Evolutionary conservation across 2,329 filamentous ascomycete species (phyloP).

Genomic region (Trichoderma brevicompactum): DNA sequence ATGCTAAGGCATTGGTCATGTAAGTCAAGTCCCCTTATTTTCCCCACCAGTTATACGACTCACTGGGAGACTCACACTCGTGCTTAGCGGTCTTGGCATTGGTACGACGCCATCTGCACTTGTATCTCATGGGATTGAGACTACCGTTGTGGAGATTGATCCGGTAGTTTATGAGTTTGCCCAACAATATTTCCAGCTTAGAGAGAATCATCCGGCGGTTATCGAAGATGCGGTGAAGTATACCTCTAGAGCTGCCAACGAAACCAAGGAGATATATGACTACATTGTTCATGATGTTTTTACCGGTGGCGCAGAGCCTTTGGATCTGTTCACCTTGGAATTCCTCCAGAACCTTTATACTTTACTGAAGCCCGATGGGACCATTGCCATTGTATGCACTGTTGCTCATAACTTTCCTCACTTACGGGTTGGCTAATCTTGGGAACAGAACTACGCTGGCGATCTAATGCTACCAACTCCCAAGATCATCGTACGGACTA

Average conservation of each 20-base stretch:
- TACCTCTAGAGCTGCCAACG: constrained; percentile 52
- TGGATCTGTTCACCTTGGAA: constrained; percentile 82
- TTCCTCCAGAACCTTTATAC: constrained; percentile 74
- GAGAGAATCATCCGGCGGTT: constrained; percentile 74
- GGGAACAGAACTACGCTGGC: constrained; percentile 83
- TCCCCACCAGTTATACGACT: background rate
- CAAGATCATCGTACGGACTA: constrained; percentile 79
- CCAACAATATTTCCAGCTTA: constrained; percentile 78
- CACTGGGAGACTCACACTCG: background rate
- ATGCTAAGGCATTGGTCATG: constrained; percentile 84
- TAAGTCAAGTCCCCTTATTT: constrained; percentile 55
- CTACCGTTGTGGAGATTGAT: constrained; percentile 94
- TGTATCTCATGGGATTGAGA: constrained; percentile 85
- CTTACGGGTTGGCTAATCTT: constrained; percentile 30
- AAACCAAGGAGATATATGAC: constrained; percentile 65
- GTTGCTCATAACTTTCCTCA: constrained; percentile 39
- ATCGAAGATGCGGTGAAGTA: constrained; percentile 83
- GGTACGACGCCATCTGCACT: constrained; percentile 89
- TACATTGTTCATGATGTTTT: constrained; percentile 99
- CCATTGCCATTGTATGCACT: constrained; percentile 76
- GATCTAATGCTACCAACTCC: constrained; percentile 80
- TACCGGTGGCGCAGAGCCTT: constrained; percentile 91
- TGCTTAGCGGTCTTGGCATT: constrained; percentile 81
- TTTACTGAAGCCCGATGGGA: constrained; percentile 76
- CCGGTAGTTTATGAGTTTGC: constrained; percentile 86